Evolutionary conservation across 345 rosid species (phyloP), one percentile per base, ranked within the genome.

Genomic region (Gossypium raimondii): DNA sequence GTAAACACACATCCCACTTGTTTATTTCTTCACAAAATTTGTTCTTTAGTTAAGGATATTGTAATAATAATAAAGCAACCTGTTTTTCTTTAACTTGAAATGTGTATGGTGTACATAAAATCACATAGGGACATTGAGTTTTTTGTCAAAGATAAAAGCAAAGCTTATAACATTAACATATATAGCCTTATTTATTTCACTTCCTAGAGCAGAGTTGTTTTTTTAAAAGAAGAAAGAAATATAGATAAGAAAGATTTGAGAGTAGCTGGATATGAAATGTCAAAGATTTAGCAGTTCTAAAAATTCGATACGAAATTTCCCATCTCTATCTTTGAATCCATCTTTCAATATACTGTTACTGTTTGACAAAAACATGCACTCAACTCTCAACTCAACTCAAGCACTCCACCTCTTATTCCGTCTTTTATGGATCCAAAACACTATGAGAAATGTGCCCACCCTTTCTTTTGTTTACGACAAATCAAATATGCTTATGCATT

Each of bases 311-410:
- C 7, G 2, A 63, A 34, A 63, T 10, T 65, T 38, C 48, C 17
- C 17, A 22, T 60, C 12, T n/a, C 3, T 11, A 3, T 41, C 61
- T 20, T 57, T 9, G 29, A 56, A 57, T 57, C 24, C 9, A 1
- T 18, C 14, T 38, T 9, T 64, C 68, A n/a, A 4, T 6, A 13
- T 41, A 63, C 16, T 3, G 44, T 4, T 64, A 5, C 16, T 64
- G 68, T 64, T 57, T n/a, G 68, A 63, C 68, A 41, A 63, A 38
- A 9, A 48, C 41, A 63, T 34, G 67, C 47, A 38, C 14, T 63
- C 24, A 9, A 38, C 24, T 55, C 10, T 34, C 47, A 22, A n/a
- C 14, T 63, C 24, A 17, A 38, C 59, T 55, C 10, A n/a, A 55
- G 60, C 25, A 58, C 29, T 10, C 62, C 18, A 22, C 25, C 50